Percentiles rank a stretch among this genome's conserved stretches.
Evolutionary conservation across 371 early-diverging fungal genomes (phyloP).

Genomic region (Synchytrium microbalum): DNA sequence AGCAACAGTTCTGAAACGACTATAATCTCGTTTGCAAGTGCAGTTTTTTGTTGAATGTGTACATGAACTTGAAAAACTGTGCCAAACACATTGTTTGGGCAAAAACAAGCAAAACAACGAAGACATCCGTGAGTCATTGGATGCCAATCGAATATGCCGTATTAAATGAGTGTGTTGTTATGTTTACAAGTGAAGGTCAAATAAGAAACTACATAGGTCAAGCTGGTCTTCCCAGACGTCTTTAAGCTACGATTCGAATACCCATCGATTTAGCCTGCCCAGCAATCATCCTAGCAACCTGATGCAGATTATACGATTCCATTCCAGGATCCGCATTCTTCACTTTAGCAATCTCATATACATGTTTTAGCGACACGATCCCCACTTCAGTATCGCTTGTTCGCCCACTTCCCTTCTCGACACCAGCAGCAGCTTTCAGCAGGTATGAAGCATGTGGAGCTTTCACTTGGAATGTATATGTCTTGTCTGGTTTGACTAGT

Average conservation of each 20-base stretch:
- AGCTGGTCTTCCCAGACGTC: too few species aligned
- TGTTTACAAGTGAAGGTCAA: too few species aligned
- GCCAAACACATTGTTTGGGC: too few species aligned
- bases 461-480: constrained; percentile 79
- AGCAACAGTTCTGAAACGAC: too few species aligned
- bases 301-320: constrained; percentile 59
- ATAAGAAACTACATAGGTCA: too few species aligned
- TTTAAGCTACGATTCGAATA: constrained; percentile 68
- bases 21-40: too few species aligned
- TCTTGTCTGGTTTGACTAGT: constrained; percentile 81
- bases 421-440: constrained; percentile 83
- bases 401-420: constrained; percentile 63
- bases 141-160: too few species aligned
- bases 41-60: too few species aligned
- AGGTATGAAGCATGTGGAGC: constrained; percentile 88
- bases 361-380: constrained; percentile 77
- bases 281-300: constrained; percentile 66
- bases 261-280: constrained; percentile 81
- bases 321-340: constrained; percentile 78
- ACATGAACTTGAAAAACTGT: too few species aligned
- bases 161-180: too few species aligned
- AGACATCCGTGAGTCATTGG: too few species aligned
- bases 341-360: constrained; percentile 90
- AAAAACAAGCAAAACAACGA: too few species aligned
- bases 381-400: constrained; percentile 73